phyloP scores from a whole-genome alignment of 2,329 filamentous ascomycete genomes.

The Exophiala viscosa region DNA sequence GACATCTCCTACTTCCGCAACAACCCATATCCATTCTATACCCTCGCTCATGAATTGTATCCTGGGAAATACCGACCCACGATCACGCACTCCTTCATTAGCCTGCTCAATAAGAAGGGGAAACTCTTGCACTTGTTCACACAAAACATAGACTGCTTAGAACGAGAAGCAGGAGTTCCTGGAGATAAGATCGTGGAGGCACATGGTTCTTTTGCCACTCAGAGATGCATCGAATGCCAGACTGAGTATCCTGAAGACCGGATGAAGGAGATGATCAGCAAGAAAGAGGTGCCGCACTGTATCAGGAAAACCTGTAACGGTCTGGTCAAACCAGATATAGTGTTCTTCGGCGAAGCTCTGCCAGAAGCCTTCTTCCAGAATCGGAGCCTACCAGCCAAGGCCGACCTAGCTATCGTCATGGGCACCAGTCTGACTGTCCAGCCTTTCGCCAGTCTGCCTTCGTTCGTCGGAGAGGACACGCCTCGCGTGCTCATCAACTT shows the following conservation, averaged over 20 bases:
- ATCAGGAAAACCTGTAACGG: constrained; percentile 61
- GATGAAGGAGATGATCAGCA: constrained; percentile 68
- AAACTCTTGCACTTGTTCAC: constrained; percentile 85
- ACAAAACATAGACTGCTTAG: constrained; percentile 96
- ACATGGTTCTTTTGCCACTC: constrained; percentile 88
- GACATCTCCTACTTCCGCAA: constrained; percentile 83
- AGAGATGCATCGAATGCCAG: constrained; percentile 88
- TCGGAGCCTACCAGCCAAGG: constrained; percentile 53
- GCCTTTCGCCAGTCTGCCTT: constrained; percentile 80
- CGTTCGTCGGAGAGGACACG: constrained; percentile 56
- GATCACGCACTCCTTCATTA: constrained; percentile 83
- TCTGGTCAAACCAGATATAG: constrained; percentile 88
- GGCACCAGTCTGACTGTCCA: constrained; percentile 85
- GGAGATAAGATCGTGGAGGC: constrained; percentile 81
- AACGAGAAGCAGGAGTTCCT: constrained; percentile 80
- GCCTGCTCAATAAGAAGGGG: constrained; percentile 73
- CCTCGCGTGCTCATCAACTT: constrained; percentile 85
- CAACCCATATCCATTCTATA: constrained; percentile 86
- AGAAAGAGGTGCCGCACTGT: constrained; percentile 69
- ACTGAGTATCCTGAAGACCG: constrained; percentile 64
- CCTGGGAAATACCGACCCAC: constrained; percentile 87
- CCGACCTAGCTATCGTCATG: constrained; percentile 78
- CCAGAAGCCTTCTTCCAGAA: constrained; percentile 63
- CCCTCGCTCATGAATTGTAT: constrained; percentile 85
- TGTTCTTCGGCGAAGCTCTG: constrained; percentile 81